A percentile compares a stretch with the other conserved stretches of the same genome.
Evolutionary conservation across 148 eudicot genomes (phyloP).

Genomic region (Chenopodium formosanum): DNA sequence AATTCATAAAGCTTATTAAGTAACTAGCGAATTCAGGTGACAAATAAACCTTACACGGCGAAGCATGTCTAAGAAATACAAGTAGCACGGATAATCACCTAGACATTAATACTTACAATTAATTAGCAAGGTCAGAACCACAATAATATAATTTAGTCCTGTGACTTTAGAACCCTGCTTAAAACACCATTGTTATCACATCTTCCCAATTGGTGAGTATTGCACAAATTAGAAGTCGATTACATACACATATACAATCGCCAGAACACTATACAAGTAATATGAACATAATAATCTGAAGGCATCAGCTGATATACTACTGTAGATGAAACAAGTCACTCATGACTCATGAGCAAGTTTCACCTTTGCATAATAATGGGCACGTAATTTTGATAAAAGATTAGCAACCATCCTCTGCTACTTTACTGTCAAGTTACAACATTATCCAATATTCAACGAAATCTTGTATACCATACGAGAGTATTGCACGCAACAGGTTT

Average conservation of each 20-base stretch:
- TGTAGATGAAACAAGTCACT: not conserved
- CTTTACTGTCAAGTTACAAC: not conserved
- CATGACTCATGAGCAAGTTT: not conserved
- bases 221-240: not conserved
- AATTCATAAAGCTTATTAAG: not conserved
- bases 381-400: not conserved
- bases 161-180: not conserved
- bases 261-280: not conserved
- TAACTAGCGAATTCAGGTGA: not conserved
- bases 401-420: not conserved
- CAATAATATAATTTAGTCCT: not conserved
- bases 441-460: not conserved
- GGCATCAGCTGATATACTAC: not conserved
- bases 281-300: not conserved
- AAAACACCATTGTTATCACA: not conserved
- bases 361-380: not conserved
- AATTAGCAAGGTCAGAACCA: not conserved
- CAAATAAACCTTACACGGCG: not conserved
- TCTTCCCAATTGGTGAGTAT: not conserved
- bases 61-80: not conserved
- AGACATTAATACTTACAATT: not conserved
- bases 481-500: not conserved
- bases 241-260: not conserved
- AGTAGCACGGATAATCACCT: not conserved
- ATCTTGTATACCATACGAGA: not conserved